Base-by-base conservation (phyloP, 306 rosid species). In the Fagus crenata region DNA sequence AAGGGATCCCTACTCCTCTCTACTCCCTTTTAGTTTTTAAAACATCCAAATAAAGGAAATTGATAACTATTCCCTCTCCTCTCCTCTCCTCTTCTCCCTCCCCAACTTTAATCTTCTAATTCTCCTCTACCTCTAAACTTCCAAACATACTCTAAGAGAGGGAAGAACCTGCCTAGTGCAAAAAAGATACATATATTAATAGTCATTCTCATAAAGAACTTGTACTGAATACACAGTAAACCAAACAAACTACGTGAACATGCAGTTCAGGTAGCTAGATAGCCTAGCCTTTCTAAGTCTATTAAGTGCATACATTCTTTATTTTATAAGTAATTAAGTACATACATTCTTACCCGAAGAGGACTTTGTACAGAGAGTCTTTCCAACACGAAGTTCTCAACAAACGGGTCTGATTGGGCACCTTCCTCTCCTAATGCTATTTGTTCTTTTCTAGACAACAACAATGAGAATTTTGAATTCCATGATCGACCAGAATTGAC, bases 321-420 rank as follows among this genome's bases (percentile, higher is more conserved):
- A 22, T 22, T 22, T 22, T 22, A 22, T 22, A 22, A 22, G 28
- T 22, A 43, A 15, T 46, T 46, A 39, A 65, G 71, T 58, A 61
- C n/a, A 75, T 71, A 7, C 55, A 60, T 80, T 75, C 83, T 88
- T 90, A 95, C 98, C 96, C 98, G 95, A 74, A 95, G 85, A 79
- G 98, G 97, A 87, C 95, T 92, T 81, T 95, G 98, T 74, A 87
- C 93, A 15, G 98, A 92, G 80, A 95, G 93, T 75, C 97, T 90
- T 90, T 95, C 98, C 85, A 92, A 82, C 78, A 95, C 96, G 80
- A 95, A 92, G 81, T 95, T 95, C 89, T 92, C 96, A 31, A 92
- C 98, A 81, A 95, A 95, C 43, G 87, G 87, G 69, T 95, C 97
- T 76, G 86, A 84, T 80, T 83, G 74, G 53, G 85, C 69, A 81